These are phyloP conservation scores for Coniella lustricola DNA, from an alignment of 2,329 filamentous ascomycete genomes.

Conservation along the genomic window DNA sequence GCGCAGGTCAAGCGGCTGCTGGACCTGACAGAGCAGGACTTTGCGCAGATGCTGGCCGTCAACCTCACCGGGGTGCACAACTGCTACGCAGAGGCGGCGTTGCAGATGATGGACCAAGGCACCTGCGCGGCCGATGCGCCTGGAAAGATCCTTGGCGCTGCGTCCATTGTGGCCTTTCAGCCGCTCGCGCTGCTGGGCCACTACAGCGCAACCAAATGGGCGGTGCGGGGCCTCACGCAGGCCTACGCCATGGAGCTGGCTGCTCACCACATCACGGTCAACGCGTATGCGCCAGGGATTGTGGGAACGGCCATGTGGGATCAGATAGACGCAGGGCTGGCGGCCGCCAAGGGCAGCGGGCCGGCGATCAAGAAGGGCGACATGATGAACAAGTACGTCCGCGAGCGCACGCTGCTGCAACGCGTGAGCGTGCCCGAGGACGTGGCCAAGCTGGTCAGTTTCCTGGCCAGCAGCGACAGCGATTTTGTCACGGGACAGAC, in stretches of 20 bases:
- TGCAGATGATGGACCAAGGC: conserved; percentile 57
- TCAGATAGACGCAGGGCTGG: conserved; percentile 54
- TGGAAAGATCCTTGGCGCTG: conserved; percentile 45
- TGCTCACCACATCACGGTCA: conserved; percentile 56
- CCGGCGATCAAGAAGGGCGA: conserved; percentile 26
- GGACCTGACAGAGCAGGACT: conserved; percentile 49
- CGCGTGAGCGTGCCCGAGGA: conserved; percentile 55
- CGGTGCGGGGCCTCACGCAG: conserved; percentile 59
- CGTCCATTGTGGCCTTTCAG: conserved; percentile 53
- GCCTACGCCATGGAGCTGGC: conserved; percentile 62
- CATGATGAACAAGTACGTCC: conserved; percentile 46
- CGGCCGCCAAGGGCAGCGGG: conserved; percentile 42
- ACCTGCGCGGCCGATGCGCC: conserved; percentile 24
- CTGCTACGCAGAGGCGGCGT: conserved; percentile 56
- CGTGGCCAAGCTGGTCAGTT: conserved; percentile 56
- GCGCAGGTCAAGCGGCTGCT: conserved; percentile 49
- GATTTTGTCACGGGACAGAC: conserved; percentile 63
- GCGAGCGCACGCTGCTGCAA: conserved; percentile 48
- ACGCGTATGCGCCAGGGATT: conserved; percentile 61
- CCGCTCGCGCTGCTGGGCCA: conserved; percentile 51
- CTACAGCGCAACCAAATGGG: conserved; percentile 60
- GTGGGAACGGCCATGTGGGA: conserved; percentile 65
- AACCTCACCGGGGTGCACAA: conserved; percentile 61
- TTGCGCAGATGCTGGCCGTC: conserved; percentile 53
- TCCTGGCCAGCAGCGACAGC: conserved; percentile 50